These are phyloP conservation scores for Krasilnikovozyma curviuscula DNA, from an alignment of 768 basidiomycete species.

Conservation along the genomic window DNA sequence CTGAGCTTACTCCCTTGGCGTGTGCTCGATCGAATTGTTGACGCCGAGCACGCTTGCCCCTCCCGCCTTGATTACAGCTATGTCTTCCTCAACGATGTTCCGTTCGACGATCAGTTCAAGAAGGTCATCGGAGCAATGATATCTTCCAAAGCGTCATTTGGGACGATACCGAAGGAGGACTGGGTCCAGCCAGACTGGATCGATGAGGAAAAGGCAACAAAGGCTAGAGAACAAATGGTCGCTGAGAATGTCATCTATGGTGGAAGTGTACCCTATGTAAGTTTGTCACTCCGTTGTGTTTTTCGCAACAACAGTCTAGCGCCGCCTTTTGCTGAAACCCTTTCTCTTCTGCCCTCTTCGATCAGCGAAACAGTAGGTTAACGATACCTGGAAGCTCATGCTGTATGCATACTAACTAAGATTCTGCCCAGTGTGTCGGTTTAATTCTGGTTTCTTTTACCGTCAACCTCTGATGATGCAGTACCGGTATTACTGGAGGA, in stretches of 20 bases:
- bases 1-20: no score
- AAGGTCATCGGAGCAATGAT: not conserved
- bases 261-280: not conserved
- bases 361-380: no score
- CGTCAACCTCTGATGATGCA: conserved; percentile 51
- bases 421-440: no score
- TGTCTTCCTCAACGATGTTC: not conserved
- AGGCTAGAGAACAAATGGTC: not conserved
- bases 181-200: not conserved
- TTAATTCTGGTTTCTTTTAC: conserved; percentile 50
- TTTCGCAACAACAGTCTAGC: not conserved
- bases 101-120: not conserved
- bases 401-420: no score
- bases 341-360: not conserved
- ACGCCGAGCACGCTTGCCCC: no score
- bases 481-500: conserved; percentile 75
- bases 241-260: not conserved
- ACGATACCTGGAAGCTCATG: no score
- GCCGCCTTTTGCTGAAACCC: not conserved
- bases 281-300: not conserved
- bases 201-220: not conserved
- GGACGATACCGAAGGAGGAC: not conserved
- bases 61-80: no score
- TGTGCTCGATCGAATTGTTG: no score
- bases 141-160: not conserved